A percentile compares a stretch with the other conserved stretches of the same genome.
Conservation (phyloP, 225 moss, liverwort and hornwort genomes). For the Antitrichia curtipendula region DNA sequence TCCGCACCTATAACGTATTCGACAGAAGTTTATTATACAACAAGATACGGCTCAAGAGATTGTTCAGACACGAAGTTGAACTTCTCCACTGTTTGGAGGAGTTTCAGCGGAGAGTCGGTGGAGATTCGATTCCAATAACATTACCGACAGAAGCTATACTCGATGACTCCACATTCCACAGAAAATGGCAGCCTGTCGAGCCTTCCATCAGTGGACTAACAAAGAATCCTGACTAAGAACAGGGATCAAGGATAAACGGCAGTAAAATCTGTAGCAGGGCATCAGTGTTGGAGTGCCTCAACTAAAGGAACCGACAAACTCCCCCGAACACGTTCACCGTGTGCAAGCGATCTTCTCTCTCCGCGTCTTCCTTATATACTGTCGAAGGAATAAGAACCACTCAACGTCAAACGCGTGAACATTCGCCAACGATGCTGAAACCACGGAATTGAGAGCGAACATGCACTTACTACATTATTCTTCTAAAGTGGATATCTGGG, state of each 20-base stretch:
- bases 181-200: background rate
- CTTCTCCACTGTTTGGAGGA: background rate
- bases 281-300: background rate
- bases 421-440: background rate
- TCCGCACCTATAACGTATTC: background rate
- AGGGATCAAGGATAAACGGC: background rate
- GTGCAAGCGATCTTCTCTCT: background rate
- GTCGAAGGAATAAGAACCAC: background rate
- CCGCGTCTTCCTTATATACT: background rate
- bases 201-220: background rate
- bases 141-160: background rate
- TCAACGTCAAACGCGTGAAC: background rate
- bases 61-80: background rate
- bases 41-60: background rate
- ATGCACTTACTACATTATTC: background rate
- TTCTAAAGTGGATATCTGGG: background rate
- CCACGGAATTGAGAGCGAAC: background rate
- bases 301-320: background rate
- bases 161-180: background rate
- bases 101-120: background rate
- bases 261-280: background rate
- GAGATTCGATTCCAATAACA: background rate
- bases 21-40: background rate
- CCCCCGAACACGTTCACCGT: background rate
- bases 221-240: background rate